These are phyloP conservation scores for Helicostylum pulchrum DNA, from an alignment of 192 early-diverging fungal genomes.

Conservation along the genomic window DNA sequence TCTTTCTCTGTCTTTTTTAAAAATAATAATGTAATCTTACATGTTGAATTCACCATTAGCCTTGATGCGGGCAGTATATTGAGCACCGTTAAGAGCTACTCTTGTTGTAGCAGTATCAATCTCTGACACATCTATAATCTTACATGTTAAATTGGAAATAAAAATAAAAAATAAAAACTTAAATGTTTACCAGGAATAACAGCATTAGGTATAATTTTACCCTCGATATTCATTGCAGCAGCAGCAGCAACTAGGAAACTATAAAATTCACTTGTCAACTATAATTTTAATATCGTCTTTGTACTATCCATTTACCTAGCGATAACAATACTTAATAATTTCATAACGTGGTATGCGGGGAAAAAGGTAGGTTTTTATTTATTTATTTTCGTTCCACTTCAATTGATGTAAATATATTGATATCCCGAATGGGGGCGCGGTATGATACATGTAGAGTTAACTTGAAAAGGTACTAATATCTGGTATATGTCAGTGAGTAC, in stretches of 20 bases:
- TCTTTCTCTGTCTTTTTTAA: neutral
- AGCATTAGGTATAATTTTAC: slow-evolving; percentile 4
- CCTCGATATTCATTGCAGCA: slow-evolving; percentile 4
- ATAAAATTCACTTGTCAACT: neutral
- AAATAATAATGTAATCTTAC: neutral
- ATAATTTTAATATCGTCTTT: neutral
- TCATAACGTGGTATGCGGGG: slow-evolving; percentile 1
- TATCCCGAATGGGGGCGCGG: too few species aligned
- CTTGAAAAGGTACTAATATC: too few species aligned
- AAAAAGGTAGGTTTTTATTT: too few species aligned
- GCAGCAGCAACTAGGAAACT: slow-evolving; percentile 3
- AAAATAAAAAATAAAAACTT: neutral
- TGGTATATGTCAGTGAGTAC: too few species aligned
- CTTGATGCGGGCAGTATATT: slow-evolving; percentile 6
- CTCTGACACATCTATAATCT: neutral
- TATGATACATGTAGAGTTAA: too few species aligned
- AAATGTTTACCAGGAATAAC: slow-evolving; percentile 8
- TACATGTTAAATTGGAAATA: neutral
- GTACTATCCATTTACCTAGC: neutral
- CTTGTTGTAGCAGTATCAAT: slow-evolving; percentile 5
- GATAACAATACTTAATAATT: neutral
- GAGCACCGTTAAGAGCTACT: slow-evolving; percentile 11
- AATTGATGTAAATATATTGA: too few species aligned
- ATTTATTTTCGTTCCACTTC: too few species aligned
- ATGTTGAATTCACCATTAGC: slow-evolving; percentile 9